Conservation (phyloP, 345 rosid species). For the Corchorus olitorius region DNA sequence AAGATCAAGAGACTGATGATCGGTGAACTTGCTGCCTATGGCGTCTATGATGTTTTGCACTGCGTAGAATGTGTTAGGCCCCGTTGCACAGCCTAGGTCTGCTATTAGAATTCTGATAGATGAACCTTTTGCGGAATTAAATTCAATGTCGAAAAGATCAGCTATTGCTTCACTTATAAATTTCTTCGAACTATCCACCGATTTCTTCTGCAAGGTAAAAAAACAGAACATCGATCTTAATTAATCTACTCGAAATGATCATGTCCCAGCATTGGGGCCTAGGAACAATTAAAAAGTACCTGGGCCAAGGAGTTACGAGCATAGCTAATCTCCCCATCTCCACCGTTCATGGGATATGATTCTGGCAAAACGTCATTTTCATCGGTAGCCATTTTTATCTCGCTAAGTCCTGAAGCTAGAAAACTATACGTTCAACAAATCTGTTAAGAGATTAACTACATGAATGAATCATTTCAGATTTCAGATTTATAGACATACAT, state of each 20-base stretch:
- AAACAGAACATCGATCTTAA: background rate
- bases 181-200: background rate
- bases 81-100: slow-evolving; percentile 57
- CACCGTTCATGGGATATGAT: slow-evolving; percentile 8
- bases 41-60: slow-evolving; percentile 46
- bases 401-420: too few relatives aligned
- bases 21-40: slow-evolving; percentile 28
- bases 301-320: background rate
- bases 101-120: slow-evolving; percentile 32
- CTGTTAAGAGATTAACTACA: too few relatives aligned
- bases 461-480: too few relatives aligned
- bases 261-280: too few relatives aligned
- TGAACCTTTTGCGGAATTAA: background rate
- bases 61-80: slow-evolving; percentile 31
- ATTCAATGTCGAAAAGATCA: background rate
- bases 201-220: background rate
- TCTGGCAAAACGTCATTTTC: background rate
- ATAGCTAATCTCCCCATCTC: slow-evolving; percentile 1
- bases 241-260: too few relatives aligned
- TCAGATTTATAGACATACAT: too few relatives aligned
- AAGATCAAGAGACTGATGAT: background rate
- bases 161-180: background rate
- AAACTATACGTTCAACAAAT: too few relatives aligned
- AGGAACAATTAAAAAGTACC: background rate
- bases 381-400: background rate